These are phyloP conservation scores for Coemansia umbellata DNA, from an alignment of 192 early-diverging fungal genomes.

Conservation along the genomic window DNA sequence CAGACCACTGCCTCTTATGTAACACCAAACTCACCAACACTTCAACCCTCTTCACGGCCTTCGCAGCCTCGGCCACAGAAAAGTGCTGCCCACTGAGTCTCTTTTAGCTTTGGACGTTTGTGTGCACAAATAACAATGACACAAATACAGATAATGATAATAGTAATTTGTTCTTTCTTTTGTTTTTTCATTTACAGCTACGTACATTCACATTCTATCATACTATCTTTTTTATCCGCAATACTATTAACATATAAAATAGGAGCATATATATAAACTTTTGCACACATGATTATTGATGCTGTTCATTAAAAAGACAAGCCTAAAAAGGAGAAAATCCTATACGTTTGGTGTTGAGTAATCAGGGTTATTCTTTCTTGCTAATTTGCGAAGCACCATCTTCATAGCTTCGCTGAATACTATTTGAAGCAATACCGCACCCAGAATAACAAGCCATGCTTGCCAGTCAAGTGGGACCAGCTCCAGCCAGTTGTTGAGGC, in stretches of 20 bases:
- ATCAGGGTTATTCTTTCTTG: background rate
- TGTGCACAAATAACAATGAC: constrained; percentile 5
- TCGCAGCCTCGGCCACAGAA: constrained; percentile 42
- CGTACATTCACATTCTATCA: background rate
- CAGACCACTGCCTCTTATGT: constrained; percentile 6
- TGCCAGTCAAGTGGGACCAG: constrained; percentile 54
- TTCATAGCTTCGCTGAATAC: constrained; percentile 61
- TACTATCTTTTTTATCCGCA: background rate
- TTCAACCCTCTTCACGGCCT: constrained; percentile 25
- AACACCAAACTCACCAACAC: constrained; percentile 6
- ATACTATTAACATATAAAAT: background rate
- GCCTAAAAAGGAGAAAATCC: too few relatives aligned
- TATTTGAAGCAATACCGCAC: constrained; percentile 55
- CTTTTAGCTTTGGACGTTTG: too few relatives aligned
- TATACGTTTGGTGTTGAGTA: too few relatives aligned
- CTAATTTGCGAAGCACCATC: constrained; percentile 45
- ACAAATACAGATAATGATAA: too few relatives aligned
- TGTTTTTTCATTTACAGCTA: background rate
- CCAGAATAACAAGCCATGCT: constrained; percentile 64
- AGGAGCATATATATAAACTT: background rate
- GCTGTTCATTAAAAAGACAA: too few relatives aligned
- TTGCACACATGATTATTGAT: background rate
- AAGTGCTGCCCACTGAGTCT: constrained; percentile 15
- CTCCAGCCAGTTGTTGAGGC: constrained; percentile 57
- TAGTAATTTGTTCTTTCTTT: too few relatives aligned